Evolutionary conservation across 2,329 filamentous ascomycete genomes (phyloP).

Genomic region (Claviceps monticola): DNA sequence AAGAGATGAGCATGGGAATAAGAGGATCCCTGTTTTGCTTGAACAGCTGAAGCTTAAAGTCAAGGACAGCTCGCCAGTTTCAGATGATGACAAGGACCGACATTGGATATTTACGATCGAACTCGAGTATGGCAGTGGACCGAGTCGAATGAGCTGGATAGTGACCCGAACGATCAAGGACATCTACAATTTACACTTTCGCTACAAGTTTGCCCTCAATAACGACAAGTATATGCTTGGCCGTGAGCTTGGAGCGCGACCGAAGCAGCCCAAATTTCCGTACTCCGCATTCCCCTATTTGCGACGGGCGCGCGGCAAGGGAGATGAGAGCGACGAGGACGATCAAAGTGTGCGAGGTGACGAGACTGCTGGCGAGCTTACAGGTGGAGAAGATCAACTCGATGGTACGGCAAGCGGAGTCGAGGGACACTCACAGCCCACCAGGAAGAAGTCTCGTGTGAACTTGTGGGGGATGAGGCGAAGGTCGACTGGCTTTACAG

Average conservation of each 20-base stretch:
- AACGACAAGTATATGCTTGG: constrained; percentile 72
- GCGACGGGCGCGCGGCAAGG: constrained; percentile 63
- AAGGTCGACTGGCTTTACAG: constrained; percentile 36
- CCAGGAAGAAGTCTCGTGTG: constrained; percentile 37
- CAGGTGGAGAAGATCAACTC: constrained; percentile 48
- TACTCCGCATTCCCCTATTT: constrained; percentile 82
- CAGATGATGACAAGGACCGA: constrained; percentile 48
- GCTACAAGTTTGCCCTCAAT: constrained; percentile 77
- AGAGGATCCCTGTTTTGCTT: constrained; percentile 82
- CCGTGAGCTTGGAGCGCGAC: constrained; percentile 50
- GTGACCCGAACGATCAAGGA: constrained; percentile 78
- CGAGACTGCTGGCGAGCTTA: constrained; percentile 36
- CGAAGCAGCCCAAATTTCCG: constrained; percentile 82
- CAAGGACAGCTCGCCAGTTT: constrained; percentile 60
- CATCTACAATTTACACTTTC: constrained; percentile 82
- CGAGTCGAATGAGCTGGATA: constrained; percentile 93
- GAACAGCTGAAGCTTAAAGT: constrained; percentile 88
- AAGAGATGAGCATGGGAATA: constrained; percentile 89
- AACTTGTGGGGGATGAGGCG: constrained; percentile 39
- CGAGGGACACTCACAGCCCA: constrained; percentile 17
- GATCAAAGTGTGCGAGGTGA: constrained; percentile 26
- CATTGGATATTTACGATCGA: constrained; percentile 86
- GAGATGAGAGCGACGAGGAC: constrained; percentile 71
- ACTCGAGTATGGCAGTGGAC: constrained; percentile 87
- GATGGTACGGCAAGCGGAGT: constrained; percentile 26